phyloP scores from a whole-genome alignment of 2,329 filamentous ascomycete genomes.

The Exophiala xenobiotica region DNA sequence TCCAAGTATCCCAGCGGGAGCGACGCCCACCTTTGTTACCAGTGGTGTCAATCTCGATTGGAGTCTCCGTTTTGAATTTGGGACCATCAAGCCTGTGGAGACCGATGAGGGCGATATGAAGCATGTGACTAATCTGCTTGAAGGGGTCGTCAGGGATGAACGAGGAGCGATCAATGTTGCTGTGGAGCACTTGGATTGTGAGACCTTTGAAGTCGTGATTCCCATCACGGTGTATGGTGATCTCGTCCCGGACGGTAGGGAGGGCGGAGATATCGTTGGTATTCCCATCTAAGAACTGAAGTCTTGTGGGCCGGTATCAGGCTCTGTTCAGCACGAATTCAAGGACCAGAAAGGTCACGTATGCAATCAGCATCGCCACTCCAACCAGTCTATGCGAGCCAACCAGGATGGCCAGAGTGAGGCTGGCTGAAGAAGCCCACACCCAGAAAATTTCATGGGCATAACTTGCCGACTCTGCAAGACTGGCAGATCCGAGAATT shows the following conservation, averaged over 20 bases:
- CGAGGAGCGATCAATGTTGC: slow-evolving; percentile 74
- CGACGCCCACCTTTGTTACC: slow-evolving; percentile 89
- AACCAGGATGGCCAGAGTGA: slow-evolving; percentile 5
- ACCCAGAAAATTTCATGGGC: slow-evolving; percentile 8
- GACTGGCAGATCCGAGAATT: slow-evolving; percentile 3
- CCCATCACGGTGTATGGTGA: slow-evolving; percentile 76
- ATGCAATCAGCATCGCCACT: slow-evolving; percentile 34
- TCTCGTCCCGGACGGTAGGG: slow-evolving; percentile 44
- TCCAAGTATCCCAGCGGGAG: slow-evolving; percentile 76
- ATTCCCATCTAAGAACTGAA: slow-evolving; percentile 30
- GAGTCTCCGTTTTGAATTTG: slow-evolving; percentile 89
- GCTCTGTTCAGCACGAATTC: no score
- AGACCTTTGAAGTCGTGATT: slow-evolving; percentile 87
- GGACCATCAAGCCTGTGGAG: slow-evolving; percentile 62
- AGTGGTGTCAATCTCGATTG: slow-evolving; percentile 84
- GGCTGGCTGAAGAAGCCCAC: slow-evolving; percentile 6
- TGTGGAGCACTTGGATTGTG: slow-evolving; percentile 73
- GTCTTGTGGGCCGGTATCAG: no score
- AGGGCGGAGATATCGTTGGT: slow-evolving; percentile 28
- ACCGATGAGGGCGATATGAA: slow-evolving; percentile 34
- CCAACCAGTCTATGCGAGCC: slow-evolving; percentile 26
- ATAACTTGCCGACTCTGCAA: slow-evolving; percentile 5
- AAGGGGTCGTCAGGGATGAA: slow-evolving; percentile 76
- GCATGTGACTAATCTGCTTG: slow-evolving; percentile 61
- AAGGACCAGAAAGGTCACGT: slow-evolving; percentile 37